These are phyloP conservation scores for Penicillium sp. DNA, from an alignment of 2,329 filamentous ascomycete genomes.

Conservation along the genomic window DNA sequence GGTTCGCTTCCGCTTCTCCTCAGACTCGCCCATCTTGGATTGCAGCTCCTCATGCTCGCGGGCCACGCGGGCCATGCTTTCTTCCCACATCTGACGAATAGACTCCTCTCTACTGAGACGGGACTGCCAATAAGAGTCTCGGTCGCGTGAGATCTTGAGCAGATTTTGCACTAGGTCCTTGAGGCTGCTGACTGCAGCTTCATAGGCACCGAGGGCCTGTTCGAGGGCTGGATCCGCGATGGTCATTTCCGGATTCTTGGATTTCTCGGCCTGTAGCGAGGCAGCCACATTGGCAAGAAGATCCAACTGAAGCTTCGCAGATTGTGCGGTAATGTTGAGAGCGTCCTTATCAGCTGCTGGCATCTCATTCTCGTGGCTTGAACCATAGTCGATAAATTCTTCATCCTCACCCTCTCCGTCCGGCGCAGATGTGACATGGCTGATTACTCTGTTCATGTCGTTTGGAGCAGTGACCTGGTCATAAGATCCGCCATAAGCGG, in stretches of 20 bases:
- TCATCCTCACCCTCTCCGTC: constrained; percentile 62
- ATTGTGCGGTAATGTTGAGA: constrained; percentile 94
- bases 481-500: constrained; percentile 44
- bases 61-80: constrained; percentile 96
- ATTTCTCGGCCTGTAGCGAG: constrained; percentile 65
- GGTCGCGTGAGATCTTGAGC: constrained; percentile 82
- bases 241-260: constrained; percentile 58
- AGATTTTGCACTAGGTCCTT: constrained; percentile 77
- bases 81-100: constrained; percentile 93
- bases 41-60: constrained; percentile 88
- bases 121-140: constrained; percentile 95
- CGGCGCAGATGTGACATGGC: constrained; percentile 43
- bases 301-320: constrained; percentile 83
- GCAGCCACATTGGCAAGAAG: constrained; percentile 75
- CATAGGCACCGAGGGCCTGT: constrained; percentile 75
- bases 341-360: constrained; percentile 76
- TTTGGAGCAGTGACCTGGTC: constrained; percentile 47
- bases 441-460: constrained; percentile 43
- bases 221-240: constrained; percentile 69
- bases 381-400: constrained; percentile 71
- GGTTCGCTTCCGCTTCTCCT: constrained; percentile 78
- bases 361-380: constrained; percentile 64
- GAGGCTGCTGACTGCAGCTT: constrained; percentile 78
- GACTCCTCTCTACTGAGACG: constrained; percentile 83
- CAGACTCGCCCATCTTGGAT: constrained; percentile 75